phyloP scores from a whole-genome alignment of 108 stramenopile species.

The Discostella pseudostelligera region DNA sequence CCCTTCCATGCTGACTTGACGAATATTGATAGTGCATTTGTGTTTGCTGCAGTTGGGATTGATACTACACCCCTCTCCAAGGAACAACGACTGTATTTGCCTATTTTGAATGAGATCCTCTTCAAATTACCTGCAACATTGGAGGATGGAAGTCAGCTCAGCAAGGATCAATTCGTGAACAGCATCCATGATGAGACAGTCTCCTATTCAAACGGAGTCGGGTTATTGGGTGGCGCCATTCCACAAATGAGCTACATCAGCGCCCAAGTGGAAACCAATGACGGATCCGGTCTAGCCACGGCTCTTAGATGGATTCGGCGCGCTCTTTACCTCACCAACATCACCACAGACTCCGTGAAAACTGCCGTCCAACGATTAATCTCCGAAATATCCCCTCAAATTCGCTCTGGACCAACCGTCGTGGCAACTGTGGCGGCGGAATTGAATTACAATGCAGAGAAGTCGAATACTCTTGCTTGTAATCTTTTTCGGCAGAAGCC shows the following conservation, averaged over 20 bases:
- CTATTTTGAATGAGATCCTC: slow-evolving; percentile 47
- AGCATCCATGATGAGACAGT: slow-evolving; percentile 43
- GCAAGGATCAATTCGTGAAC: slow-evolving; percentile 44
- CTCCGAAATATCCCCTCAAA: slow-evolving; percentile 42
- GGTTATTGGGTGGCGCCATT: slow-evolving; percentile 37
- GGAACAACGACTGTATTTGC: slow-evolving; percentile 36
- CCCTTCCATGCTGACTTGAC: slow-evolving; percentile 46
- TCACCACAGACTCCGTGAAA: slow-evolving; percentile 31
- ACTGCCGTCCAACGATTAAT: slow-evolving; percentile 43
- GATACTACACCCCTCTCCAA: slow-evolving; percentile 28
- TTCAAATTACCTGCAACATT: slow-evolving; percentile 44
- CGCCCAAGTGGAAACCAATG: slow-evolving; percentile 29
- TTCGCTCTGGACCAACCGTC: slow-evolving; percentile 37
- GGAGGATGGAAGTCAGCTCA: slow-evolving; percentile 36
- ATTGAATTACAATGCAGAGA: slow-evolving; percentile 20
- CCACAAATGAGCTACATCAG: slow-evolving; percentile 39
- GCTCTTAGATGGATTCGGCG: slow-evolving; percentile 41
- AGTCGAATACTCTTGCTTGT: slow-evolving; percentile 38
- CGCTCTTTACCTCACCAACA: slow-evolving; percentile 29
- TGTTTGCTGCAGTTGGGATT: slow-evolving; percentile 44
- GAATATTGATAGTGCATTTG: slow-evolving; percentile 46
- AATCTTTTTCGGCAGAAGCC: slow-evolving; percentile 41
- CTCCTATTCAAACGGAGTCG: slow-evolving; percentile 41
- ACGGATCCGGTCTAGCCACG: slow-evolving; percentile 22
- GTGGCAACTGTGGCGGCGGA: slow-evolving; percentile 28